A percentile compares a stretch with the other conserved stretches of the same genome.
Conservation (phyloP, 2,329 filamentous ascomycete species). For the Pseudomassariella vexata region DNA sequence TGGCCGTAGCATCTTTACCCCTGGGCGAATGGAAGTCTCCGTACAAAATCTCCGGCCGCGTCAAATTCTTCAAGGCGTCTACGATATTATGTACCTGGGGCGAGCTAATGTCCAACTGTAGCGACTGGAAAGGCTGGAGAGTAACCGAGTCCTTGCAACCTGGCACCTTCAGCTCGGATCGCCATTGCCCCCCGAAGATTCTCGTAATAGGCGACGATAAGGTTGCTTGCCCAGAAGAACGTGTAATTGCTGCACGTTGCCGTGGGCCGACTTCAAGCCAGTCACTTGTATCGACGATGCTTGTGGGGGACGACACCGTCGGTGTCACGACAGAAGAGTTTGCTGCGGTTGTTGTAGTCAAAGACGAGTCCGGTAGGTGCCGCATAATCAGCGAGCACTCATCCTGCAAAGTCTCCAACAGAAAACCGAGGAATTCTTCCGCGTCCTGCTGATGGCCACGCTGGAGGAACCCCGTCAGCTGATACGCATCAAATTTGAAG, state of each 20-base stretch:
- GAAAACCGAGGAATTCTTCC: constrained; percentile 90
- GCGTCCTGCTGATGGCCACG: constrained; percentile 96
- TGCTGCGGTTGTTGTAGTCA: constrained; percentile 18
- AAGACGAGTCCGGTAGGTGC: constrained; percentile 28
- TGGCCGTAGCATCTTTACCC: constrained; percentile 70
- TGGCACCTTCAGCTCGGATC: constrained; percentile 82
- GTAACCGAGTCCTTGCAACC: constrained; percentile 89
- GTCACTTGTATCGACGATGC: constrained; percentile 47
- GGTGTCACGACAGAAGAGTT: constrained; percentile 26
- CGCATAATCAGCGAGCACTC: constrained; percentile 79
- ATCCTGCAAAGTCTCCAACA: constrained; percentile 88
- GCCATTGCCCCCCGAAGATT: constrained; percentile 87
- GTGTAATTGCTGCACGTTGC: constrained; percentile 80
- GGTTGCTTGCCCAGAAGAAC: constrained; percentile 70
- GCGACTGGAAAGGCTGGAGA: constrained; percentile 88
- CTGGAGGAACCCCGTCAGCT: constrained; percentile 34
- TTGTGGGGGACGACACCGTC: constrained; percentile 33
- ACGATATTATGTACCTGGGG: constrained; percentile 83
- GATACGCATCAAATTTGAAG: background rate
- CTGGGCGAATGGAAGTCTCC: constrained; percentile 78
- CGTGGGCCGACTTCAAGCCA: constrained; percentile 95
- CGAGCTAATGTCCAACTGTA: constrained; percentile 91
- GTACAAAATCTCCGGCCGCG: constrained; percentile 76
- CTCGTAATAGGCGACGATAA: constrained; percentile 81
- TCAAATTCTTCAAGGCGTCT: constrained; percentile 82